Evolutionary conservation across 2,329 filamentous ascomycete species (phyloP), one percentile per base, ranked within the genome.

Genomic region (Sordariomycetes sp.): DNA sequence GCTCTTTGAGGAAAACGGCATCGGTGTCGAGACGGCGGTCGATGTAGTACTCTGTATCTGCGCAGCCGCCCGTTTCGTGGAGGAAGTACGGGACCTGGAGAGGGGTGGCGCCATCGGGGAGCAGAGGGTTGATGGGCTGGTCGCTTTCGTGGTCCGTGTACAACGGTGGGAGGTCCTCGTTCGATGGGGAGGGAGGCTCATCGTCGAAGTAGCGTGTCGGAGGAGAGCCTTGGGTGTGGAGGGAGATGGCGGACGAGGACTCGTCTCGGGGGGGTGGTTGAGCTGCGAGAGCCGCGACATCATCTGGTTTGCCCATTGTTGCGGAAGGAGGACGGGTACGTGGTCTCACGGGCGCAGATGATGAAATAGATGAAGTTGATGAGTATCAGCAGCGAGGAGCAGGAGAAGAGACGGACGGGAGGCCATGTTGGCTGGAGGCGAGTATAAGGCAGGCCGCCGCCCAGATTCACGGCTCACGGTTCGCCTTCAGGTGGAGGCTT

Each of bases 11-110:
- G 17, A 58, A 53, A 4, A 46, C 42, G 4, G 58, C 53, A 28
- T 72, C 63, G 7, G 49, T 46, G 41, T 71, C 68, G 21, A 75
- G 59, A 14, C 55, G 54, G 18, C 43, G 45, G 39, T 66, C 56
- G 34, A 75, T 47, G 47, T 64, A 71, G 45, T 52, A 62, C 31
- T 61, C 55, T 17, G 47, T 46, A 15, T 56, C 58, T 17, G 47
- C 55, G 31, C 47, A n/a, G n/a, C n/a, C n/a, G n/a, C 25, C 50
- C 26, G 40, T 37, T 20, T 63, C 57, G 18, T 47, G 48, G 33
- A 42, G 37, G 42, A 53, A 53, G 24, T 48, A 42, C 31, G 47
- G 39, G n/a, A 57, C 40, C 9, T 42, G 39, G 21, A 44, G 41
- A 5, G 32, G n/a, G 8, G 33, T 27, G 20, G 38, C 26, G 26